Base-by-base conservation (phyloP, 768 basidiomycete genomes). In the Pisolithus albus region DNA sequence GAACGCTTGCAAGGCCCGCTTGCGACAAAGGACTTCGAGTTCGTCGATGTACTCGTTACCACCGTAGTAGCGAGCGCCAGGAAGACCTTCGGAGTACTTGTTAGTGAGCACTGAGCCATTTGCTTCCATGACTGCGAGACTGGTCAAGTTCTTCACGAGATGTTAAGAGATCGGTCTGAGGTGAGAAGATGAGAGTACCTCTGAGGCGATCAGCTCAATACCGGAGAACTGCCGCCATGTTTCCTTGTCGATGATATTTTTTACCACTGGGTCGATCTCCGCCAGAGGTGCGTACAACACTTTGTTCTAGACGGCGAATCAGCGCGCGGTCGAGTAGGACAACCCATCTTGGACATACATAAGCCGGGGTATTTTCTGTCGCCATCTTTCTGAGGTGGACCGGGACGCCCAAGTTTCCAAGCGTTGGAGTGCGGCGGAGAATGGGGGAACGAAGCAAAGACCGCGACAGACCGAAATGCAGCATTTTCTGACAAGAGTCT, bases 51-150 rank as follows among this genome's bases (percentile, higher is more conserved):
- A 87, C 72, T 98, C 96, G 75, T 98, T 99, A 52, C 95, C 95
- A 62, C 92, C 93, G 60, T 95, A 97, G 74, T 96, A 96, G 52
- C 94, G 86, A 42, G 93, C 94, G 50, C 82, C 83, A n/a, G 96
- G 96, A 45, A 98, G 90, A 77, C 96, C 96, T 73, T 98, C 96
- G 19, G 96, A 98, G 78, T 96, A 96, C 75, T 97, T 98, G 83
- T 96, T 96, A 67, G 95, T 97, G 66, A 98, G 71, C 68, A 99
- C 94, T 50, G 95, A 97, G 46, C 96, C 96, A 72, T 97, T 97
- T 57, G 94, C 95, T 72, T 98, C 90, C 87, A 98, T 94, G 48
- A 90, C 85, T 23, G 95, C 92, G 62, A 83, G 79, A 61, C 92
- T 92, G 53, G 96, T 98, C 79, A 99, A 74, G 76, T 98, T 98